phyloP scores from a whole-genome alignment of 176 grass and related monocot species.

The maize (Zea mays) region Zm-B73-REFERENCE-NAM-5.0 NC_050097.1:215636001-215636500 shows the following conservation, averaged over 20 bases:
- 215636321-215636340: slow-evolving; percentile 36
- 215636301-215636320: slow-evolving; percentile 69
- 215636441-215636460: slow-evolving; percentile 35
- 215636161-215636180: slow-evolving; percentile 52
- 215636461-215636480: slow-evolving; percentile 35
- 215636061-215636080: slow-evolving; percentile 32
- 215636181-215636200: slow-evolving; percentile 47
- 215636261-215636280: slow-evolving; percentile 41
- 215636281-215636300: slow-evolving; percentile 48
- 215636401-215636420: slow-evolving; percentile 1
- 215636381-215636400: slow-evolving; percentile 5
- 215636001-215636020: slow-evolving; percentile 34
- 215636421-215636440: slow-evolving; percentile 54
- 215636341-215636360: not conserved
- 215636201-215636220: not conserved
- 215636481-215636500: slow-evolving; percentile 37
- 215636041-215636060: slow-evolving; percentile 30
- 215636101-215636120: slow-evolving; percentile 26
- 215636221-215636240: slow-evolving; percentile 31
- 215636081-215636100: not conserved
- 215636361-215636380: no score
- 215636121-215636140: slow-evolving; percentile 48
- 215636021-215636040: slow-evolving; percentile 30
- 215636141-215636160: slow-evolving; percentile 60
- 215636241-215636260: slow-evolving; percentile 33